Base-by-base conservation (phyloP, 371 early-diverging fungal species). In the Funneliformis caledonium region DNA sequence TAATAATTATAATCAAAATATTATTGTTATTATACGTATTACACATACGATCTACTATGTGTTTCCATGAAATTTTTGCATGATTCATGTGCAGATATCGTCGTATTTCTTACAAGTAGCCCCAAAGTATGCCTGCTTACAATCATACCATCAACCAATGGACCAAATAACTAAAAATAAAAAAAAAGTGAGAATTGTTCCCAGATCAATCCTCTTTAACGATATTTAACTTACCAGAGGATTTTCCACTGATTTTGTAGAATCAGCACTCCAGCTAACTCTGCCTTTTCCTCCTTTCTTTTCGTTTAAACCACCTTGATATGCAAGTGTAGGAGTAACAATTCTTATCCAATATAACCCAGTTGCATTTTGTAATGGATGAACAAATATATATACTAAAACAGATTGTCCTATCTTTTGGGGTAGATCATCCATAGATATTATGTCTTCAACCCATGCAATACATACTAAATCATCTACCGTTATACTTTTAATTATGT, bases 91-190 rank as follows among this genome's bases (percentile, higher is more conserved):
- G 79, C 79, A 12, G 79, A 79, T 79, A 96, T 91, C 2, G 96
- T 96, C 0, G 97, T 96, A 4, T 92, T 87, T 31, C 98, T 89
- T 4, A 97, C 96, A 2, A 96, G 88, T 4, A 91, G 88, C 1
- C 95, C 95, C 12, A 97, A 87, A 0, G 88, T 87, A 2, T 90
- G 86, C 68, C 92, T 88, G 0, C 94, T 92, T 2, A 97, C 92
- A 7, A 96, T 91, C 93, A 94, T 93, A 33, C 92, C 92, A 84
- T 93, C 91, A 31, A 94, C 90, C 14, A 97, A 84, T 16, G 97
- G 97, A 0, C 98, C 98, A 88, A 97, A 96, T 11, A 90, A 85
- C 78, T 77, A 67, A 33, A 26, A 42, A 72, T 22, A 26, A 16
- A 37, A 37, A 37, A 3, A 37, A 3, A 3, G 37, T 1, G 37